phyloP scores from a whole-genome alignment of 1,284 basidiomycete genomes.

The Ganoderma resinaceum region DNA sequence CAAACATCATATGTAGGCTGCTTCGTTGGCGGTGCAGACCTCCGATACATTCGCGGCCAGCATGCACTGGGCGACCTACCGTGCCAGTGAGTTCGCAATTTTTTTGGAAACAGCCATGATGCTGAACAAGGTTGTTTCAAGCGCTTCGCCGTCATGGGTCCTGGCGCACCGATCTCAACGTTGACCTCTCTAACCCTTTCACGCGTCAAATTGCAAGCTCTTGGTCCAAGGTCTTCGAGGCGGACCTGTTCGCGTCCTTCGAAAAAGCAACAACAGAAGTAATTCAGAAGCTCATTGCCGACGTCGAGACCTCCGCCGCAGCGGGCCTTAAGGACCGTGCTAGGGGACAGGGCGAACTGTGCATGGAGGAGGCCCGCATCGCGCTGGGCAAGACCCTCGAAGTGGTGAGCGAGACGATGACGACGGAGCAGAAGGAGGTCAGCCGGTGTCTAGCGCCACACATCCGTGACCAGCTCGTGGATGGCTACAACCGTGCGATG shows the following conservation, averaged over 20 bases:
- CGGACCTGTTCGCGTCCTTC: conserved; percentile 61
- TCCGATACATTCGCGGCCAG: conserved; percentile 57
- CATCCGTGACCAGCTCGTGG: conserved; percentile 55
- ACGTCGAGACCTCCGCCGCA: conserved; percentile 58
- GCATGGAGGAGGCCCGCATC: conserved; percentile 58
- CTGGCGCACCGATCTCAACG: conserved; percentile 64
- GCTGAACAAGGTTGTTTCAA: conserved; percentile 28
- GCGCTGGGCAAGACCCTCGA: conserved; percentile 56
- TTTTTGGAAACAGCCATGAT: not conserved
- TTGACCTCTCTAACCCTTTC: conserved; percentile 63
- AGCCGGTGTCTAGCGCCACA: conserved; percentile 64
- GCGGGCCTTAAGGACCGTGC: conserved; percentile 59
- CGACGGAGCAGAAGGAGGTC: conserved; percentile 62
- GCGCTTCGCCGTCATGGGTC: conserved; percentile 62
- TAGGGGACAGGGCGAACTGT: conserved; percentile 55
- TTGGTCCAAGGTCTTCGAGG: conserved; percentile 66
- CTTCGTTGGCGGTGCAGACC: conserved; percentile 52
- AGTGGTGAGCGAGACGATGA: conserved; percentile 56
- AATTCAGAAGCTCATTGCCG: conserved; percentile 53
- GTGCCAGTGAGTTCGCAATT: conserved; percentile 51
- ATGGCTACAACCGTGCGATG: conserved; percentile 61
- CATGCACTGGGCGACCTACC: conserved; percentile 66
- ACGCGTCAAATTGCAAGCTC: conserved; percentile 63
- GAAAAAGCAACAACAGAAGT: conserved; percentile 45
- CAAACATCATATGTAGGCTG: conserved; percentile 47